These are phyloP conservation scores for Cladophialophora yegresii DNA, from an alignment of 2,329 filamentous ascomycete genomes.

Conservation along the genomic window DNA sequence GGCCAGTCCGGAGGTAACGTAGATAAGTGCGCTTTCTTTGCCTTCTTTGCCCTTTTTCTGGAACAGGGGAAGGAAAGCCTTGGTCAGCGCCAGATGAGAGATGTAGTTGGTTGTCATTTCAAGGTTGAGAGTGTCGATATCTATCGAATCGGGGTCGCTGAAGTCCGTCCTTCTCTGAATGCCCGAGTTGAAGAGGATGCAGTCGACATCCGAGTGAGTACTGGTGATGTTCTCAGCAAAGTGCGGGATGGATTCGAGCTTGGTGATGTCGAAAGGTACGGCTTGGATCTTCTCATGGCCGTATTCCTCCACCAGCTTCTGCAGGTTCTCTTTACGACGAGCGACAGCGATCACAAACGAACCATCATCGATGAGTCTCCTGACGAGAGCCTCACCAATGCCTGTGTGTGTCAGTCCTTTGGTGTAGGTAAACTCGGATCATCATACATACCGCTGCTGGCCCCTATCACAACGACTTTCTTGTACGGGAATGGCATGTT, in stretches of 20 bases:
- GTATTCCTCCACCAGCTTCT: conserved; percentile 51
- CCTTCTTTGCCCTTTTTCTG: conserved; percentile 45
- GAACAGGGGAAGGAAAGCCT: conserved; percentile 54
- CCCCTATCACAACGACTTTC: conserved; percentile 58
- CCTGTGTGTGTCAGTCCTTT: conserved; percentile 32
- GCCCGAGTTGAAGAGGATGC: conserved; percentile 57
- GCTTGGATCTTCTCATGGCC: conserved; percentile 51
- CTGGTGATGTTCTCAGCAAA: conserved; percentile 46
- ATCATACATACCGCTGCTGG: conserved; percentile 40
- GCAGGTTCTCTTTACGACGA: conserved; percentile 54
- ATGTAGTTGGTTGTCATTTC: conserved; percentile 57
- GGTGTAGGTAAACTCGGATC: background rate
- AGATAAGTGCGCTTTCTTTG: conserved; percentile 47
- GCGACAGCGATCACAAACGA: conserved; percentile 54
- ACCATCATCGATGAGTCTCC: conserved; percentile 52
- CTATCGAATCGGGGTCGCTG: conserved; percentile 51
- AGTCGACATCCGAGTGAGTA: conserved; percentile 55
- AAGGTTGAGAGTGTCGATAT: conserved; percentile 47
- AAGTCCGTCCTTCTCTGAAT: conserved; percentile 56
- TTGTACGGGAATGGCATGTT: conserved; percentile 49
- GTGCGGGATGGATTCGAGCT: conserved; percentile 51
- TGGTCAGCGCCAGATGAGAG: conserved; percentile 52
- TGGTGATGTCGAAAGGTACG: conserved; percentile 54
- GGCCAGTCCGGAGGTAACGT: conserved; percentile 55
- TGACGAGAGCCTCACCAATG: conserved; percentile 53